Evolutionary conservation across 2,329 filamentous ascomycete genomes (phyloP).

Genomic region (Apiospora koreana): DNA sequence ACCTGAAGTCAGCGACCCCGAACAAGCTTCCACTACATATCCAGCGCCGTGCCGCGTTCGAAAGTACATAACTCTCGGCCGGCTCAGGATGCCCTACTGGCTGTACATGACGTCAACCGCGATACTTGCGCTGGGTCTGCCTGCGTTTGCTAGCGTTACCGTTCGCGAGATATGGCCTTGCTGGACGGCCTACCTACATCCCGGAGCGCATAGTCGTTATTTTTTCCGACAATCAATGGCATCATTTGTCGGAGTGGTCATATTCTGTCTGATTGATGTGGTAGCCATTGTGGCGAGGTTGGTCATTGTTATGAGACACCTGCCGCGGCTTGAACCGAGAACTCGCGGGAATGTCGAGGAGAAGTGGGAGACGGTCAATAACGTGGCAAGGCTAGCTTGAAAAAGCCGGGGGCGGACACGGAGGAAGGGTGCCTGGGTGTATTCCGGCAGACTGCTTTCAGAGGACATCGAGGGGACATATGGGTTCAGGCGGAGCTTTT

Average conservation of each 20-base stretch:
- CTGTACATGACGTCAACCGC: background rate
- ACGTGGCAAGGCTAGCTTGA: background rate
- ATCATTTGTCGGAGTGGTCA: background rate
- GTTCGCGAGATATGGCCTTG: background rate
- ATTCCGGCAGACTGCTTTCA: background rate
- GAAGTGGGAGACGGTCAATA: constrained; percentile 4
- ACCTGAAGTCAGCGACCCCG: background rate
- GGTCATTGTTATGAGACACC: background rate
- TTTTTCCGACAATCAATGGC: background rate
- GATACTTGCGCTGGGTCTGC: background rate
- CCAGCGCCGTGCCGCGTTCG: background rate
- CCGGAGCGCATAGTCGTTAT: no score
- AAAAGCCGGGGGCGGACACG: background rate
- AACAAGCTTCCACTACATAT: background rate
- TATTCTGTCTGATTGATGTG: background rate
- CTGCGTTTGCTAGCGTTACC: background rate
- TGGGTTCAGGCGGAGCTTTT: background rate
- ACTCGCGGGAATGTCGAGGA: background rate
- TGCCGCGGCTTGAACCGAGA: constrained; percentile 6
- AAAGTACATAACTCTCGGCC: background rate
- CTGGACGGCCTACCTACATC: background rate
- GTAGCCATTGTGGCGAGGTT: background rate
- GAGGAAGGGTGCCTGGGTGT: background rate
- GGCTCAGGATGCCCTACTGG: constrained; percentile 7
- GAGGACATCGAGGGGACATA: background rate